Evolutionary conservation across 225 moss, liverwort and hornwort species (phyloP).

Genomic region (Marchantia polymorpha): DNA sequence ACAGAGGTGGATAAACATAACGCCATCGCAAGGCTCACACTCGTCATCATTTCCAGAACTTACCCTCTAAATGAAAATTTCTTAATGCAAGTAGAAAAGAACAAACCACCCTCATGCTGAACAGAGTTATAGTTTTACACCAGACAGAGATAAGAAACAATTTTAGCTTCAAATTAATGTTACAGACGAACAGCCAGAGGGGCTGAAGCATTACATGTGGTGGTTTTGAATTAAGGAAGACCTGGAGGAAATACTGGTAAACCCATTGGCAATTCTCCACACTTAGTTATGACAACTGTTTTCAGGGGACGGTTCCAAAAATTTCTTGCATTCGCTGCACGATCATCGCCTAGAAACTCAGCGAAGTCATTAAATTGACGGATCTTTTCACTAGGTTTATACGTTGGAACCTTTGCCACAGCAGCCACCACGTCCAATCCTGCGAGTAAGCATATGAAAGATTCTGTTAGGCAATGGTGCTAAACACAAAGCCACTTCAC

Average conservation of each 20-base stretch:
- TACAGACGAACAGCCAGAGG: neutral
- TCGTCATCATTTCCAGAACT: too few species aligned
- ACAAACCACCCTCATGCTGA: too few species aligned
- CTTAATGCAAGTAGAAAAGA: too few species aligned
- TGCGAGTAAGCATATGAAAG: slow-evolving; percentile 18
- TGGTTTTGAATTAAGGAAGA: slow-evolving; percentile 34
- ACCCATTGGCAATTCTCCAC: slow-evolving; percentile 64
- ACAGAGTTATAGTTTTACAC: too few species aligned
- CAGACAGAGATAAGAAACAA: neutral
- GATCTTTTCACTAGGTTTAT: slow-evolving; percentile 72
- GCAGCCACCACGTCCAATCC: slow-evolving; percentile 89
- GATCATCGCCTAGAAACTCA: slow-evolving; percentile 78
- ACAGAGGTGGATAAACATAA: too few species aligned
- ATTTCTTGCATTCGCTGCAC: slow-evolving; percentile 82
- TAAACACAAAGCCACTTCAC: neutral
- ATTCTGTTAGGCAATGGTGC: neutral
- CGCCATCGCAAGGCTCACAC: too few species aligned
- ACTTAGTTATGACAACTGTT: slow-evolving; percentile 79
- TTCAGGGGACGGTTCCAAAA: slow-evolving; percentile 92
- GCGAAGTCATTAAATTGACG: slow-evolving; percentile 92
- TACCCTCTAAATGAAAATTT: too few species aligned
- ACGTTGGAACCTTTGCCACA: slow-evolving; percentile 74
- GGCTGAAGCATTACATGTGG: neutral
- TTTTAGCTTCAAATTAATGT: neutral
- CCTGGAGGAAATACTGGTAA: slow-evolving; percentile 52